Base-by-base conservation (phyloP, 2,329 filamentous ascomycete species). In the Anthostomella pinea region DNA sequence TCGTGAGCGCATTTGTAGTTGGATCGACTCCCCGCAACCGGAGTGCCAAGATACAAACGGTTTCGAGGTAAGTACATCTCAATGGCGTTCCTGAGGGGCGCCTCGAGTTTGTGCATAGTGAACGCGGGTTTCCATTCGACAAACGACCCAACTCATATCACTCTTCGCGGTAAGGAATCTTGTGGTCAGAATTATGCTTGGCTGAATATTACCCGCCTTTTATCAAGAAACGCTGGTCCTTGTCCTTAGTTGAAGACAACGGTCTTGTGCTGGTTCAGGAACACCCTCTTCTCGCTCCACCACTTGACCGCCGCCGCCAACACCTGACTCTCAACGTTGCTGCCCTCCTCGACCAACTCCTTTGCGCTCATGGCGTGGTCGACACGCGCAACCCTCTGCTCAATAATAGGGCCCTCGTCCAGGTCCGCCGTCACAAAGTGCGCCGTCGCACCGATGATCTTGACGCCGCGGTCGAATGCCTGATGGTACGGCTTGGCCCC, bases 401-500 rank as follows among this genome's bases (percentile, higher is more conserved):
- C 87, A 51, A 93, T 93, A 52, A 93, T 93, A 8, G 87, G 87
- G 2, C 87, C 87, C 68, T 93, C 87, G 56, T 93, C 87, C 44
- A 93, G 65, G 62, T 91, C 86, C 18, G 83, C 85, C 2, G 87
- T 93, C 48, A 91, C 87, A 52, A 91, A 91, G 66, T 93, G 87
- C 5, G 87, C 87, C 2, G 85, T 89, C 16, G 87, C 87, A 41
- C 87, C 87, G 39, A 90, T 89, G 52, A 93, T 91, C 75, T 93
- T 93, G 49, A 93, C 87, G 42, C 87, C 87, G 18, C 86, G 78
- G 46, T 91, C 86, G 58, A 85, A 90, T 6, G 87, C 87, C 70
- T 93, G 87, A 64, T 91, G 87, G 65, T 93, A 93, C 3, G 87
- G 87, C 66, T 87, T 88, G 19, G 87, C 87, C 43, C 87, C 87